Evolutionary conservation across 2,329 filamentous ascomycete genomes (phyloP), one percentile per base, ranked within the genome.

Genomic region (Gaeumannomyces sp.): DNA sequence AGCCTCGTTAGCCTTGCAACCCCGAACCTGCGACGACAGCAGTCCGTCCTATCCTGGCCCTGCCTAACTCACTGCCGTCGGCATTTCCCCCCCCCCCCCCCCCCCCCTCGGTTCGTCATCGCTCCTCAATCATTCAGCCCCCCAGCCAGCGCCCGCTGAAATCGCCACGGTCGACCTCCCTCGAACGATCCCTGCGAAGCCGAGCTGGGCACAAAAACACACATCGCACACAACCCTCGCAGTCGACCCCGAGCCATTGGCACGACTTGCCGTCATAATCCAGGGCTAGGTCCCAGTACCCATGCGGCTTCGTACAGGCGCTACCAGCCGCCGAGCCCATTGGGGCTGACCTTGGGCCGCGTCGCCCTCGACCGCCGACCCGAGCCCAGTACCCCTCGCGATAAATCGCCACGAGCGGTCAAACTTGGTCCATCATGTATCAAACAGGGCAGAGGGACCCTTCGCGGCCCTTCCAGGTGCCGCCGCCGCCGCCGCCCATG

Each of bases 401-500:
- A 38, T 63, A 63, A 66, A 57, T 65, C 68, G 64, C 67, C 72
- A 70, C 70, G 63, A 65, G 72, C 68, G 70, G 57, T 13, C 45
- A 53, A 10, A 3, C 6, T 53, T 53, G 35, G 22, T 2, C 72
- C 72, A 75, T 67, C 74, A 87, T 87, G 84, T 87, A 85, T 76
- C 79, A 80, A 72, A 79, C 79, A 69, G 76, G 79, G 61, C 83
- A 84, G 73, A 77, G 82, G 73, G 83, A 86, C 71, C 77, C 79
- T 67, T 76, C 79, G 67, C 80, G 84, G 73, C 74, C 81, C 60
- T 86, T 81, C 71, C 81, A 81, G 70, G 77, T 86, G 67, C 84
- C 83, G 66, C 83, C 83, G 60, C 83, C 84, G 64, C 83, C 83
- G 69, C 45, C 45, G 45, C 83, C 83, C 64, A 81, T 85, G 76